These are phyloP conservation scores for Populus nigra DNA, from an alignment of 345 rosid species.

Conservation along the genomic window DNA sequence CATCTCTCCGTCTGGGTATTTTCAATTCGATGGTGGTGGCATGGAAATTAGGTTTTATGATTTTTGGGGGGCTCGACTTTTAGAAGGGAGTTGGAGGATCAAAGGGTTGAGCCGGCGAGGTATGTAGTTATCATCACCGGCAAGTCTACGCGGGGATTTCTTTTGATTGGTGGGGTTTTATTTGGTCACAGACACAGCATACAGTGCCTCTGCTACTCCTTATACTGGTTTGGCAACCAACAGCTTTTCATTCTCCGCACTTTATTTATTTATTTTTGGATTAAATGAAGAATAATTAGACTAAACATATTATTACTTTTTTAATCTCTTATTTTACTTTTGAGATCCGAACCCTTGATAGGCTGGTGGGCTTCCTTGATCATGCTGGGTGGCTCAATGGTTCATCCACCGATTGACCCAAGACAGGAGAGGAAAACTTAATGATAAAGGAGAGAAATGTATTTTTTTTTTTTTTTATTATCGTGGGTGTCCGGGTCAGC, in stretches of 20 bases:
- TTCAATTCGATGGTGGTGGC: background rate
- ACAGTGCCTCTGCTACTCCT: background rate
- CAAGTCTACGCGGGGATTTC: conserved; percentile 7
- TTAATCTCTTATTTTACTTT: too few species aligned
- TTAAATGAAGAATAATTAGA: too few species aligned
- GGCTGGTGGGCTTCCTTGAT: conserved; percentile 1
- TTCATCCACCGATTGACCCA: background rate
- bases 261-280: too few species aligned
- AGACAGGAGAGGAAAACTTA: too few species aligned
- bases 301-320: too few species aligned
- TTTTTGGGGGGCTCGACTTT: too few species aligned
- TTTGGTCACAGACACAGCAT: background rate
- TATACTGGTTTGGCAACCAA: background rate
- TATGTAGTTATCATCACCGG: background rate
- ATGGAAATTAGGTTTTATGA: background rate
- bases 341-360: conserved; percentile 2
- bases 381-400: background rate
- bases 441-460: too few species aligned
- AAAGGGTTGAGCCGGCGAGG: background rate
- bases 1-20: conserved; percentile 32
- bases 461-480: too few species aligned
- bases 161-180: background rate
- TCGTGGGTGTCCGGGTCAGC: too few species aligned
- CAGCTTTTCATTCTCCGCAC: too few species aligned
- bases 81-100: background rate